A percentile compares a stretch with the other conserved stretches of the same genome.
Conservation (phyloP, 441 rosid species). For the Codiaeum variegatum region DNA sequence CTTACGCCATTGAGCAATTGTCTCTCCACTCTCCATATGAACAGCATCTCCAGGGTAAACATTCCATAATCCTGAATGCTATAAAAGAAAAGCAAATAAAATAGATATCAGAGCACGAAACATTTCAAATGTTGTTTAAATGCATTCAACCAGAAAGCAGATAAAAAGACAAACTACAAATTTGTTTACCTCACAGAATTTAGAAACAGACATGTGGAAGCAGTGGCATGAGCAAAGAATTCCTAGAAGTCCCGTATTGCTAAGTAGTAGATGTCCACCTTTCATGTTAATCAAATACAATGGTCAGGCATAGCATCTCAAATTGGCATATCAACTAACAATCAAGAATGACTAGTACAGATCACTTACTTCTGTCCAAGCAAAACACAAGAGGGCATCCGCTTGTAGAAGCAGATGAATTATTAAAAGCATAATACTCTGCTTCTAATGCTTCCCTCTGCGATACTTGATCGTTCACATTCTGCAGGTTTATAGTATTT, state of each 20-base stretch:
- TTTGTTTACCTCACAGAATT: slow-evolving; percentile 48
- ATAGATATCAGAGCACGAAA: slow-evolving; percentile 7
- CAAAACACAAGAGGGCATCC: slow-evolving; percentile 42
- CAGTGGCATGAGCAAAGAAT: slow-evolving; percentile 51
- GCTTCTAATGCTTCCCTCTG: slow-evolving; percentile 19
- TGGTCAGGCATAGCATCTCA: slow-evolving; percentile 13
- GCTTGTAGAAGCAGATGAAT: slow-evolving; percentile 20
- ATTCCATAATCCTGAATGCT: slow-evolving; percentile 48
- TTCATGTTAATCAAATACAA: slow-evolving; percentile 20
- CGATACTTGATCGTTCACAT: slow-evolving; percentile 15
- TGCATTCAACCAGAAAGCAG: not conserved
- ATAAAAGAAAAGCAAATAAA: slow-evolving; percentile 14
- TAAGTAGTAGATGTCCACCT: slow-evolving; percentile 55
- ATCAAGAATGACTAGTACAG: not conserved
- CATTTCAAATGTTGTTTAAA: slow-evolving; percentile 10
- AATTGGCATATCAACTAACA: slow-evolving; percentile 3
- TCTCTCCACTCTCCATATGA: slow-evolving; percentile 48
- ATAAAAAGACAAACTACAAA: slow-evolving; percentile 3
- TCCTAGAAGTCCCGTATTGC: slow-evolving; percentile 44
- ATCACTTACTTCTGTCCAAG: slow-evolving; percentile 41
- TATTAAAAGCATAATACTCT: slow-evolving; percentile 24
- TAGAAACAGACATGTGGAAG: slow-evolving; percentile 47
- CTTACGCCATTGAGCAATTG: slow-evolving; percentile 48
- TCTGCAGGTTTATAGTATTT: slow-evolving; percentile 24
- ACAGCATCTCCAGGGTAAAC: slow-evolving; percentile 50